Evolutionary conservation across 208 protist genomes (phyloP).

Genomic region (Trichomonas gallinae): DNA sequence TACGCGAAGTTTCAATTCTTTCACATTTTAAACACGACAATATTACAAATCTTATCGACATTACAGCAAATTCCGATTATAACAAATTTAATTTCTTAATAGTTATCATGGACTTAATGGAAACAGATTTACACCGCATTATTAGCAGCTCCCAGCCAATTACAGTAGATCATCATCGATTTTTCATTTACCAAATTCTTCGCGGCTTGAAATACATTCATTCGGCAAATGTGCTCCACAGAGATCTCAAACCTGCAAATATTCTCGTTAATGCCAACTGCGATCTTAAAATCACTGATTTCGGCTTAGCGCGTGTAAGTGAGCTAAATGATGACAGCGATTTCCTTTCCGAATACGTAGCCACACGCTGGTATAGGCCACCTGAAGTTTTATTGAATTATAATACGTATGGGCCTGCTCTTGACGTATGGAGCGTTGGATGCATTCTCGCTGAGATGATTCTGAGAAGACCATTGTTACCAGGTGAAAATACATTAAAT

Average conservation of each 20-base stretch:
- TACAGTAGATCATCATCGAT: slow-evolving; percentile 71
- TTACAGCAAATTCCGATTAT: slow-evolving; percentile 19
- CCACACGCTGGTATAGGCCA: slow-evolving; percentile 54
- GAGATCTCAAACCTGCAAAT: slow-evolving; percentile 82
- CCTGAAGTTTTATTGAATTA: slow-evolving; percentile 52
- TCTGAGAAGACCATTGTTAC: slow-evolving; percentile 31
- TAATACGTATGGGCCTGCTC: slow-evolving; percentile 49
- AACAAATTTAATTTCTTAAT: slow-evolving; percentile 67
- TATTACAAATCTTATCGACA: slow-evolving; percentile 23
- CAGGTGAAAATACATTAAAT: not conserved
- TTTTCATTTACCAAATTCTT: slow-evolving; percentile 81
- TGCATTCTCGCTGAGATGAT: slow-evolving; percentile 54
- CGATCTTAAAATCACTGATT: slow-evolving; percentile 77
- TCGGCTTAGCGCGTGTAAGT: slow-evolving; percentile 46
- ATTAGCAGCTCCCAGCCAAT: slow-evolving; percentile 66
- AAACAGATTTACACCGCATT: slow-evolving; percentile 78
- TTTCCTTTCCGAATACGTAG: slow-evolving; percentile 41
- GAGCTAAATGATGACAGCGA: slow-evolving; percentile 20
- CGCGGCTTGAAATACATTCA: slow-evolving; percentile 75
- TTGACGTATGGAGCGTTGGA: slow-evolving; percentile 52
- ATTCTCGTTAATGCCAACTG: slow-evolving; percentile 83
- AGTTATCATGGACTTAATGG: slow-evolving; percentile 83
- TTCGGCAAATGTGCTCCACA: slow-evolving; percentile 72
- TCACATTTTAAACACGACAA: slow-evolving; percentile 23
- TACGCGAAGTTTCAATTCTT: slow-evolving; percentile 25